A percentile compares a stretch with the other conserved stretches of the same genome.
These are phyloP conservation scores for Penicillium sp. DNA, from an alignment of 2,329 filamentous ascomycete species.

Conservation along the genomic window DNA sequence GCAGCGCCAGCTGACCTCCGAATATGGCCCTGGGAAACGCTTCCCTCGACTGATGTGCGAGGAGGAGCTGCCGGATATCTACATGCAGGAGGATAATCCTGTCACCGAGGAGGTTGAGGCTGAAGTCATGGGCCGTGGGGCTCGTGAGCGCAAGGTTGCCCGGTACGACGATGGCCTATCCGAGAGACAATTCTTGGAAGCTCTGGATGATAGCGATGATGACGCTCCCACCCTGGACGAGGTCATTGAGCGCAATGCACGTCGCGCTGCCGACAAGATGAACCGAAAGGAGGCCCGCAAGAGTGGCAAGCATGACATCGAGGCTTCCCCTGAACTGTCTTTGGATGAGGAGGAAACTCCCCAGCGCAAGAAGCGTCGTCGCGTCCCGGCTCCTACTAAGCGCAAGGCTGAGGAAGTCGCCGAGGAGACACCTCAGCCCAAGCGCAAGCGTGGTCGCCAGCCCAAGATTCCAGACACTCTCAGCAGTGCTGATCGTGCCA, in stretches of 20 bases:
- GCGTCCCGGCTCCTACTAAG: constrained; percentile 76
- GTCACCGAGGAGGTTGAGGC: constrained; percentile 71
- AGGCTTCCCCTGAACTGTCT: constrained; percentile 75
- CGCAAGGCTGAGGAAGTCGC: constrained; percentile 79
- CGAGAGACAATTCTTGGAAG: constrained; percentile 98
- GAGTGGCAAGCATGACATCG: constrained; percentile 33
- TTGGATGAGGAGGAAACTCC: constrained; percentile 80
- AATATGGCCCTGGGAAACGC: constrained; percentile 69
- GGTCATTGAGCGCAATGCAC: constrained; percentile 83
- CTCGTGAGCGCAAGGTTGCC: constrained; percentile 89
- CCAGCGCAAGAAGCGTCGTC: constrained; percentile 75
- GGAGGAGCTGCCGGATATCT: constrained; percentile 88
- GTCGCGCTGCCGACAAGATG: constrained; percentile 66
- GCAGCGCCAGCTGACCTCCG: constrained; percentile 62
- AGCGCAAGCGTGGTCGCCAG: constrained; percentile 72
- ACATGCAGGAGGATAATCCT: constrained; percentile 80
- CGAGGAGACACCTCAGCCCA: constrained; percentile 72
- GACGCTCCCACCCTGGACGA: constrained; percentile 69
- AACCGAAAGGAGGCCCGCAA: constrained; percentile 63
- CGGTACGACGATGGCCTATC: constrained; percentile 96
- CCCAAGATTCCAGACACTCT: constrained; percentile 68
- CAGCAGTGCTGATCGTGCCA: constrained; percentile 65
- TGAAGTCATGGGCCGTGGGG: constrained; percentile 81
- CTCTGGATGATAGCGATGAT: constrained; percentile 95
- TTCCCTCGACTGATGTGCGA: constrained; percentile 81